A percentile compares a stretch with the other conserved stretches of the same genome.
Evolutionary conservation across 1,284 basidiomycete species (phyloP).

Genomic region (Coniferiporia weirii): DNA sequence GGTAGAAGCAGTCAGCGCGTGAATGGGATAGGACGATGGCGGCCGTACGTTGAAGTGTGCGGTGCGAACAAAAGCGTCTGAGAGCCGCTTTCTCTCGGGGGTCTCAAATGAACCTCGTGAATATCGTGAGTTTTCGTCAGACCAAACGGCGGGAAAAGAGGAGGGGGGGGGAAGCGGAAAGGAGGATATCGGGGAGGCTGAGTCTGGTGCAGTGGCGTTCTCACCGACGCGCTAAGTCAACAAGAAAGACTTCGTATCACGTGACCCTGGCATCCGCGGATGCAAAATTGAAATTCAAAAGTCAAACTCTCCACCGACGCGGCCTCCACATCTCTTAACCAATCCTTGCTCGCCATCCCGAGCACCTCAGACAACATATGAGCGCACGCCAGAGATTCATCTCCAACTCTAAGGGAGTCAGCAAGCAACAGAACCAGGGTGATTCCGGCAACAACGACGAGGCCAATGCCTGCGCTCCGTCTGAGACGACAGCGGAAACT

Average conservation of each 20-base stretch:
- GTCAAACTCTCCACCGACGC: too few relatives aligned
- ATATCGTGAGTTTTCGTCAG: conserved; percentile 13
- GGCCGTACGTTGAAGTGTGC: conserved; percentile 13
- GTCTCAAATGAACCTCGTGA: conserved; percentile 4
- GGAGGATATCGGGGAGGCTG: not conserved
- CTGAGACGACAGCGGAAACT: not conserved
- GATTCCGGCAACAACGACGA: not conserved
- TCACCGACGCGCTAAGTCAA: too few relatives aligned
- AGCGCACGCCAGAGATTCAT: conserved; percentile 14
- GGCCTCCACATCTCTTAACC: not conserved
- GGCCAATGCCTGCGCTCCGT: not conserved
- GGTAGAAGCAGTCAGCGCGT: conserved; percentile 1
- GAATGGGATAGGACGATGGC: not conserved
- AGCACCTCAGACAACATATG: conserved; percentile 5
- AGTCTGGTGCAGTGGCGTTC: not conserved
- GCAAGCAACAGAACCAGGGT: not conserved
- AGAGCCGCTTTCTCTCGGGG: not conserved
- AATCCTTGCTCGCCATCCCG: not conserved
- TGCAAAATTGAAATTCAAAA: too few relatives aligned
- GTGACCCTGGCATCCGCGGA: too few relatives aligned
- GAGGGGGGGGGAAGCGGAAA: conserved; percentile 1
- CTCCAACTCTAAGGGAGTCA: not conserved
- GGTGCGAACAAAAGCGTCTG: conserved; percentile 4
- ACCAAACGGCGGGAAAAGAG: not conserved
- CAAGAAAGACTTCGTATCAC: too few relatives aligned